phyloP scores from a whole-genome alignment of 805 yeast genomes.

The Kazachstania taianensis region DNA sequence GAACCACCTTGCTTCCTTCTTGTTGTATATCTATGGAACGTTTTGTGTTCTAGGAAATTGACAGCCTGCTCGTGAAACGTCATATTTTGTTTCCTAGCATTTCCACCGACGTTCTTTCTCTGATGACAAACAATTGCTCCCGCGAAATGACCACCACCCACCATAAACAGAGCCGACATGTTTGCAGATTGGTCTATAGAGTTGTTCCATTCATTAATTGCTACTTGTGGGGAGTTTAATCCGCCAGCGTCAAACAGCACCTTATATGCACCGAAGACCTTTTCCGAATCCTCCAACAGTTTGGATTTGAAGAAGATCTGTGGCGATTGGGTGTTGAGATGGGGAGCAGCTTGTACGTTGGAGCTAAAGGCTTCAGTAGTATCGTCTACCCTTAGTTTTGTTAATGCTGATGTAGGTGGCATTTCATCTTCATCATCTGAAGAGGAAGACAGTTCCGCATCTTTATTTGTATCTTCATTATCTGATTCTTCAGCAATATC shows the following conservation, averaged over 20 bases:
- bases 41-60: slow-evolving; percentile 59
- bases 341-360: background rate
- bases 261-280: slow-evolving; percentile 61
- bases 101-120: slow-evolving; percentile 47
- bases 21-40: slow-evolving; percentile 91
- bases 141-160: slow-evolving; percentile 97
- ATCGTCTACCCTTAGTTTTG: background rate
- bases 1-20: slow-evolving; percentile 97
- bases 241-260: slow-evolving; percentile 39
- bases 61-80: slow-evolving; percentile 54
- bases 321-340: slow-evolving; percentile 60
- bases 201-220: slow-evolving; percentile 34
- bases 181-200: slow-evolving; percentile 17
- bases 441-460: slow-evolving; percentile 24
- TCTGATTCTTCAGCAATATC: slow-evolving; percentile 32
- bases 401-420: background rate
- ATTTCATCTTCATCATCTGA: slow-evolving; percentile 5
- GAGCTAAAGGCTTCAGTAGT: background rate
- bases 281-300: slow-evolving; percentile 28
- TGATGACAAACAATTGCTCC: slow-evolving; percentile 82
- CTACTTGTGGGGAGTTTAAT: slow-evolving; percentile 40
- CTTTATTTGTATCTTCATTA: slow-evolving; percentile 28
- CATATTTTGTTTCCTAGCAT: slow-evolving; percentile 37
- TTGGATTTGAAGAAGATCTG: slow-evolving; percentile 47
- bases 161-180: slow-evolving; percentile 76